phyloP scores from a whole-genome alignment of 2,329 filamentous ascomycete species.

The Sporothrix protearum region DNA sequence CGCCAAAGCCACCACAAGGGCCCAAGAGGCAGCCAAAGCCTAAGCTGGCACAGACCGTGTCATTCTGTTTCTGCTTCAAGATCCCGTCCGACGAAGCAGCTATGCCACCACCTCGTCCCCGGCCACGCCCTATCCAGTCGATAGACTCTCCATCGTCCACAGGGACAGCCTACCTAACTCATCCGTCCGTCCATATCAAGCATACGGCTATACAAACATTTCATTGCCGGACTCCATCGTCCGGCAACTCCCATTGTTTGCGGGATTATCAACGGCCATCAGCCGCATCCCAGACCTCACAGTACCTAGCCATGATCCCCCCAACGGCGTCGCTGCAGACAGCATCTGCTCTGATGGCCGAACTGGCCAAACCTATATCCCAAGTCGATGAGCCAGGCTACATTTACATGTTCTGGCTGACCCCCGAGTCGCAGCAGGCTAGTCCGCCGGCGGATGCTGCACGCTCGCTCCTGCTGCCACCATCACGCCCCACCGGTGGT shows the following conservation, averaged over 20 bases:
- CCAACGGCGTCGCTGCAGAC: constrained; percentile 62
- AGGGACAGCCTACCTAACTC: background rate
- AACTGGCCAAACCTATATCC: constrained; percentile 73
- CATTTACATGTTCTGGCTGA: constrained; percentile 99
- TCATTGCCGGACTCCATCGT: constrained; percentile 20
- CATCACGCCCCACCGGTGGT: constrained; percentile 37
- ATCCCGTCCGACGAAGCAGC: constrained; percentile 45
- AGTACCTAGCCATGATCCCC: constrained; percentile 67
- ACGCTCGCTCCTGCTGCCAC: constrained; percentile 55
- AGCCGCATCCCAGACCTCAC: constrained; percentile 38
- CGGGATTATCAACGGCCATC: constrained; percentile 31
- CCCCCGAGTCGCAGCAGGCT: constrained; percentile 57
- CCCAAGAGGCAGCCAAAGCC: background rate
- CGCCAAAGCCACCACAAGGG: background rate
- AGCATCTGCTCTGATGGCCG: constrained; percentile 66
- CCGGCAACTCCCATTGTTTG: constrained; percentile 25
- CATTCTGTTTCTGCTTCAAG: constrained; percentile 53
- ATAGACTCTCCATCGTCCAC: background rate
- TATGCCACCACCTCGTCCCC: constrained; percentile 43
- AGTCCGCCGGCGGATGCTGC: constrained; percentile 57
- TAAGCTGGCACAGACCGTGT: background rate
- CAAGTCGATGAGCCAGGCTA: constrained; percentile 76
- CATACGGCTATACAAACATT: background rate
- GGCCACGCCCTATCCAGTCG: constrained; percentile 46
- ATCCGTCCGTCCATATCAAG: background rate